phyloP scores from a whole-genome alignment of 371 early-diverging fungal species.

The Mucor racemosus region DNA sequence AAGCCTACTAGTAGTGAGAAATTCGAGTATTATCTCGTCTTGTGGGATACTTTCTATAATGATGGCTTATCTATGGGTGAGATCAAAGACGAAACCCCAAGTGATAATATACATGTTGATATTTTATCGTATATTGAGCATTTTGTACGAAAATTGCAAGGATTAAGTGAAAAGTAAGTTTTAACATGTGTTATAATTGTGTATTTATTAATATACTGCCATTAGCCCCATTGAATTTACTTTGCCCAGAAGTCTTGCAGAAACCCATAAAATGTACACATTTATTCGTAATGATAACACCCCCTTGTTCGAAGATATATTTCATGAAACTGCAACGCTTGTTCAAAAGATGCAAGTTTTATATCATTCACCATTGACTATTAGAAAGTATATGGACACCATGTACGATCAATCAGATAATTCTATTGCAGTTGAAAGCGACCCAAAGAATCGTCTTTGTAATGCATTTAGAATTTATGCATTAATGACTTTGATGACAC shows the following conservation, averaged over 20 bases:
- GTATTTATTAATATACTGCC: too few species aligned
- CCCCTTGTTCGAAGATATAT: conserved; percentile 31
- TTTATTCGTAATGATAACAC: background rate
- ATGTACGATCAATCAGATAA: conserved; percentile 3
- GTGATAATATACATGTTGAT: conserved; percentile 35
- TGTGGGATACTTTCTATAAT: conserved; percentile 47
- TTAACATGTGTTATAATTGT: too few species aligned
- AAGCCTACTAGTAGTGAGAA: conserved; percentile 28
- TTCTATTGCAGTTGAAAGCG: conserved; percentile 2
- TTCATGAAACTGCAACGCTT: conserved; percentile 25
- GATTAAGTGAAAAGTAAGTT: background rate
- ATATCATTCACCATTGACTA: conserved; percentile 15
- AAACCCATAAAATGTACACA: background rate
- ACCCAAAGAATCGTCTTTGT: background rate
- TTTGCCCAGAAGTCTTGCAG: background rate
- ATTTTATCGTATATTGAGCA: conserved; percentile 39
- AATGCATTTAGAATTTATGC: background rate
- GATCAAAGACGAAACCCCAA: conserved; percentile 31
- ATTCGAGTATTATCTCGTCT: conserved; percentile 22
- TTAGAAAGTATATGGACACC: background rate
- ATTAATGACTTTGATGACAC: conserved; percentile 63
- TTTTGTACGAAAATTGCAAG: conserved; percentile 33
- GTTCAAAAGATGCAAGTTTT: conserved; percentile 28
- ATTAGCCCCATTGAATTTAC: background rate
- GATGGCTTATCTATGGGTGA: conserved; percentile 42